These are phyloP conservation scores for Rhytidiadelphus loreus DNA, from an alignment of 225 moss, liverwort and hornwort genomes.

Conservation along the genomic window DNA sequence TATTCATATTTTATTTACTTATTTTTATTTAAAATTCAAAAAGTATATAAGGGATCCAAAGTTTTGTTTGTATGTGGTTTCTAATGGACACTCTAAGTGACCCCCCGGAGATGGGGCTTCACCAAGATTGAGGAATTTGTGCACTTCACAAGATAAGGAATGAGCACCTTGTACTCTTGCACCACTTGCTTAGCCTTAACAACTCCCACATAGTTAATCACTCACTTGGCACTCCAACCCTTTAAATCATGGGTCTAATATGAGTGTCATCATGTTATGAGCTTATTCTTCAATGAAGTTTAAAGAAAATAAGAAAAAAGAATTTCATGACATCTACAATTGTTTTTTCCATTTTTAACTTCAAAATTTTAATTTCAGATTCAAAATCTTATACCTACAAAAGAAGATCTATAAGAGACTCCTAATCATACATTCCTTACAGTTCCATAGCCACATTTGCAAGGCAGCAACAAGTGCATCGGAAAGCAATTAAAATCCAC, in stretches of 20 bases:
- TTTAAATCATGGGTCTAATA: background rate
- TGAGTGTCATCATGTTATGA: background rate
- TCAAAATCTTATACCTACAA: rapidly evolving
- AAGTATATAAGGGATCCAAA: too few species aligned
- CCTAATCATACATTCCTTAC: too few species aligned
- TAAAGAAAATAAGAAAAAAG: background rate
- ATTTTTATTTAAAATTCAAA: too few species aligned
- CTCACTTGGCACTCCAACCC: background rate
- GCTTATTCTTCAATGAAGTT: background rate
- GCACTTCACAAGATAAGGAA: background rate
- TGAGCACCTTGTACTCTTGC: background rate
- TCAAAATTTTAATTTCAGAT: background rate
- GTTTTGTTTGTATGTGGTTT: too few species aligned
- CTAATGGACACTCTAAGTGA: too few species aligned
- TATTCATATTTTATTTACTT: too few species aligned
- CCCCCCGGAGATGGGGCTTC: too few species aligned
- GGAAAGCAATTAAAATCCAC: too few species aligned
- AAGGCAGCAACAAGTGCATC: too few species aligned
- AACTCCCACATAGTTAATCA: background rate
- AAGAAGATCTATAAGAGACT: too few species aligned
- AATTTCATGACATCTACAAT: background rate
- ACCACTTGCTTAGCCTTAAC: background rate
- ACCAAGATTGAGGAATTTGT: too few species aligned
- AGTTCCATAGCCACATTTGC: too few species aligned
- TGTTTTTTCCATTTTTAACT: background rate